Conservation (phyloP, 1,284 basidiomycete genomes). For the Clitocybe nebularis region DNA sequence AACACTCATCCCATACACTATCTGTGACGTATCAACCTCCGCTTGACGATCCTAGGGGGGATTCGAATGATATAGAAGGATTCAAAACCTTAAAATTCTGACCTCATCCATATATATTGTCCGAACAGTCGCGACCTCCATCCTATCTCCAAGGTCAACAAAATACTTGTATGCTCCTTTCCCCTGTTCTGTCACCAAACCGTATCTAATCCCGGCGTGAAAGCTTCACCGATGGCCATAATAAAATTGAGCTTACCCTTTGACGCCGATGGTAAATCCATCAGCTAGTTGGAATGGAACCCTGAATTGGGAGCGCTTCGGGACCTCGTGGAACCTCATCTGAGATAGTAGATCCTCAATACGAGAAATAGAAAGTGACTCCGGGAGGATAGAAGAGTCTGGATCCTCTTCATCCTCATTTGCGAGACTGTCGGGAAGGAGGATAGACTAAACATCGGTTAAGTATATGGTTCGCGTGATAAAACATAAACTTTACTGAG, state of each 20-base stretch:
- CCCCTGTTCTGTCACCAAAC: slow-evolving; percentile 81
- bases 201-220: slow-evolving; percentile 54
- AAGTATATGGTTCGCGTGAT: background rate
- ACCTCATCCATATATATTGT: slow-evolving; percentile 82
- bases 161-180: slow-evolving; percentile 81
- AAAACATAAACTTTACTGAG: slow-evolving; percentile 50
- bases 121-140: slow-evolving; percentile 68
- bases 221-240: background rate
- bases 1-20: slow-evolving; percentile 61
- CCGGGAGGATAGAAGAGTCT: slow-evolving; percentile 50
- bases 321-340: slow-evolving; percentile 81
- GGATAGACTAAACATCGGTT: slow-evolving; percentile 45
- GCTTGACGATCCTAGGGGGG: slow-evolving; percentile 52
- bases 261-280: slow-evolving; percentile 84
- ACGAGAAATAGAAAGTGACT: slow-evolving; percentile 65
- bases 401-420: slow-evolving; percentile 49
- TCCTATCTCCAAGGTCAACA: slow-evolving; percentile 70
- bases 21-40: slow-evolving; percentile 52
- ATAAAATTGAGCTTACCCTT: slow-evolving; percentile 56
- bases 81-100: no score
- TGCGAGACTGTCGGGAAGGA: slow-evolving; percentile 49
- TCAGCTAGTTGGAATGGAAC: slow-evolving; percentile 79
- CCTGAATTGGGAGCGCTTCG: slow-evolving; percentile 85
- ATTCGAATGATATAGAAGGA: no score
- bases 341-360: slow-evolving; percentile 80